These are phyloP conservation scores for Populus alba DNA, from an alignment of 345 rosid genomes.

Conservation along the genomic window DNA sequence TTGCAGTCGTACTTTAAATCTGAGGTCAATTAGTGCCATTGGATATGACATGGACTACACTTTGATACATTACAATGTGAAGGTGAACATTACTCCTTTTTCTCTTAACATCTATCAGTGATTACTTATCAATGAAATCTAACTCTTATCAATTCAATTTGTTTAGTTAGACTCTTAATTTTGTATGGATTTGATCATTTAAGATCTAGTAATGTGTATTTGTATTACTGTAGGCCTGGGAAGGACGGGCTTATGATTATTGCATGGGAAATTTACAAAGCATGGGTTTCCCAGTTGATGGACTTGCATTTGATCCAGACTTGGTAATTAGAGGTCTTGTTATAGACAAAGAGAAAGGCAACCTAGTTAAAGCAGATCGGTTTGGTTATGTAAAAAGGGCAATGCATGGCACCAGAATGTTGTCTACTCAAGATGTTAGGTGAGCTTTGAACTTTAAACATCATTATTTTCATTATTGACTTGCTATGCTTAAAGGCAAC, in stretches of 20 bases:
- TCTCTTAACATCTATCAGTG: not conserved
- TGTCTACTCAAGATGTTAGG: constrained; percentile 88
- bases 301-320: constrained; percentile 84
- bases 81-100: constrained; percentile 39
- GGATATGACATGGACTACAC: constrained; percentile 99
- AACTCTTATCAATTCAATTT: not conserved
- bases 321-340: constrained; percentile 95
- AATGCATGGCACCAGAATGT: constrained; percentile 91
- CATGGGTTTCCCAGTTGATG: constrained; percentile 91
- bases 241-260: constrained; percentile 95
- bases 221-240: constrained; percentile 75
- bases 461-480: constrained; percentile 8
- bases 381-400: constrained; percentile 93
- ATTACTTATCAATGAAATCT: not conserved
- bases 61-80: constrained; percentile 89
- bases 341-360: constrained; percentile 93
- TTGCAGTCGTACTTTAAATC: constrained; percentile 90
- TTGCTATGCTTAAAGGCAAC: not conserved
- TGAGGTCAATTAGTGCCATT: constrained; percentile 90
- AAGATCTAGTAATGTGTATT: constrained; percentile 2
- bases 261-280: constrained; percentile 80
- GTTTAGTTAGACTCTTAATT: not conserved
- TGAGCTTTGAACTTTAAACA: constrained; percentile 20
- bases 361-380: constrained; percentile 93
- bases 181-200: not conserved